Conservation (phyloP, 2,329 filamentous ascomycete genomes). For the Trichoderma koningiopsis region DNA sequence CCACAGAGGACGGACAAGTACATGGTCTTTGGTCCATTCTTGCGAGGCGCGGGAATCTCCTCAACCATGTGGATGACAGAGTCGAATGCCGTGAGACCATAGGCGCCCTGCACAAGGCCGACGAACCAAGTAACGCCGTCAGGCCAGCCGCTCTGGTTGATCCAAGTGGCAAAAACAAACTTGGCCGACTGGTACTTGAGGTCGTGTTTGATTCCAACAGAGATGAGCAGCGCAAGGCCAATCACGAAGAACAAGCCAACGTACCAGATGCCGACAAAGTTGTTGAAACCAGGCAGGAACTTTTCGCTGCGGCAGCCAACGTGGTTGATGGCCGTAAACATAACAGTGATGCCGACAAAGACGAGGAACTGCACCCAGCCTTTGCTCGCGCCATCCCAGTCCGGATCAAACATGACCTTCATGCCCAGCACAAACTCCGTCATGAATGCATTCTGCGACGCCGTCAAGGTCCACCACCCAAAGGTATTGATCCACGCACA, state of each 20-base stretch:
- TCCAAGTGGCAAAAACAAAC: conserved; percentile 56
- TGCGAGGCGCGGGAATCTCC: conserved; percentile 55
- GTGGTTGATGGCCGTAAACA: conserved; percentile 54
- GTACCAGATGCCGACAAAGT: conserved; percentile 57
- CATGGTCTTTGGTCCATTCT: conserved; percentile 54
- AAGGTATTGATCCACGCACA: conserved; percentile 64
- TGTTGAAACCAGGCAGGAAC: conserved; percentile 54
- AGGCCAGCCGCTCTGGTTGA: conserved; percentile 52
- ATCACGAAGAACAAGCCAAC: conserved; percentile 55
- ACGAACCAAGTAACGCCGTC: conserved; percentile 61
- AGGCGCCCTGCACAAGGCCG: conserved; percentile 58
- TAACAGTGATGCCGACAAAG: conserved; percentile 52
- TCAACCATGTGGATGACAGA: conserved; percentile 62
- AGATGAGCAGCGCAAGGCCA: conserved; percentile 53
- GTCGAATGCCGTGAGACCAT: conserved; percentile 59
- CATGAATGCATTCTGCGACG: conserved; percentile 60
- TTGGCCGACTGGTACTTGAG: conserved; percentile 51
- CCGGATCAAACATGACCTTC: conserved; percentile 54
- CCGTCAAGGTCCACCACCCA: conserved; percentile 60
- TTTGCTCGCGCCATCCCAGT: conserved; percentile 47
- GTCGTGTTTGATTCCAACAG: conserved; percentile 48
- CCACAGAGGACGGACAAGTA: conserved; percentile 54
- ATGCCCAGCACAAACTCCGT: conserved; percentile 59
- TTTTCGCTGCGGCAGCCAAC: conserved; percentile 50
- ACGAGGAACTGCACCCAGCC: conserved; percentile 59